A percentile compares a stretch with the other conserved stretches of the same genome.
phyloP scores from a whole-genome alignment of 1,139 yeast species.

The Groenewaldozyma auringiensis region DNA sequence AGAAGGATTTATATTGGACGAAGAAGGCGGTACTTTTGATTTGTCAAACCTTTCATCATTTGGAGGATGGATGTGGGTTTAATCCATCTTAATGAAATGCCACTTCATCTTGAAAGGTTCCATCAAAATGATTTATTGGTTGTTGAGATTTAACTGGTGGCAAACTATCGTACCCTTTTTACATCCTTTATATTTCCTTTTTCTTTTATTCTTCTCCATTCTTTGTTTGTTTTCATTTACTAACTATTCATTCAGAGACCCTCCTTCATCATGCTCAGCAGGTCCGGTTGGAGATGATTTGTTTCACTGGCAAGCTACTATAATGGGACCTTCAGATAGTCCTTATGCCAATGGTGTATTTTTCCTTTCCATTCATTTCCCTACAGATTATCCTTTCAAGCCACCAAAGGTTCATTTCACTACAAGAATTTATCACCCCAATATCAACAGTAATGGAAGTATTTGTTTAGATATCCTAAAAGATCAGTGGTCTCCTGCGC shows the following conservation, averaged over 20 bases:
- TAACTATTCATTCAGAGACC: slow-evolving; percentile 54
- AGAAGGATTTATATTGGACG: too few relatives aligned
- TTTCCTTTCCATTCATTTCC: slow-evolving; percentile 85
- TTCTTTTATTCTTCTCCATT: too few relatives aligned
- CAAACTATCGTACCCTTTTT: too few relatives aligned
- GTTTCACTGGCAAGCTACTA: slow-evolving; percentile 96
- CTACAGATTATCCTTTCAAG: slow-evolving; percentile 91
- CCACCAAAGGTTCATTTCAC: slow-evolving; percentile 91
- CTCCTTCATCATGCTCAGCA: slow-evolving; percentile 98
- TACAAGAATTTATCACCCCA: slow-evolving; percentile 86
- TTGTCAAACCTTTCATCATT: too few relatives aligned
- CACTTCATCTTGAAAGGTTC: too few relatives aligned
- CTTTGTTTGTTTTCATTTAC: too few relatives aligned
- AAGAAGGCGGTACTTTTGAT: too few relatives aligned
- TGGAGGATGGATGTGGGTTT: too few relatives aligned
- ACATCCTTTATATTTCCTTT: too few relatives aligned
- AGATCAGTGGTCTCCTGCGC: slow-evolving; percentile 89
- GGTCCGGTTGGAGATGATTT: slow-evolving; percentile 98
- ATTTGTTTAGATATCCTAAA: slow-evolving; percentile 79
- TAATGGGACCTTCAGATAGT: slow-evolving; percentile 92
- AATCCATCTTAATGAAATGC: too few relatives aligned
- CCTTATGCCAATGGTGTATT: slow-evolving; percentile 93
- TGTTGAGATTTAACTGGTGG: too few relatives aligned
- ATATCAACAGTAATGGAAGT: slow-evolving; percentile 81
- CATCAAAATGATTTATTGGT: too few relatives aligned